Conservation (phyloP, 495 filamentous ascomycete species). For the Tuber brumale region DNA sequence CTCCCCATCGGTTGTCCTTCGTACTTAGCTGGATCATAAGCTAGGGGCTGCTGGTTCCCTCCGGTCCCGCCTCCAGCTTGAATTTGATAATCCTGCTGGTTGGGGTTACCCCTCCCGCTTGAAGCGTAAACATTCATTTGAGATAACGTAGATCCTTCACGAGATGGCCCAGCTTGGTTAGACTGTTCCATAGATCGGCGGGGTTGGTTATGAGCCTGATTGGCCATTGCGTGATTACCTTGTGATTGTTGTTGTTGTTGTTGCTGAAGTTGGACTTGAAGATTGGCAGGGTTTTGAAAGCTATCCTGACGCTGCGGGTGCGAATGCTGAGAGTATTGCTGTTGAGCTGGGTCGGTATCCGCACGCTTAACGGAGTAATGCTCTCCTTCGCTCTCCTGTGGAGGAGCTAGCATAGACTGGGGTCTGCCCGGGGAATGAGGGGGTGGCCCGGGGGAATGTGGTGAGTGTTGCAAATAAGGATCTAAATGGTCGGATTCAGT, state of each 20-base stretch:
- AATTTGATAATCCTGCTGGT: constrained; percentile 29
- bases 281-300: constrained; percentile 47
- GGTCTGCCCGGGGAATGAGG: constrained; percentile 26
- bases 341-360: constrained; percentile 17
- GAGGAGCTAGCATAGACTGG: constrained; percentile 39
- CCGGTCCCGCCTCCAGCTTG: constrained; percentile 17
- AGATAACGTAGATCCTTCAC: constrained; percentile 25
- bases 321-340: constrained; percentile 40
- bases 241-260: constrained; percentile 28
- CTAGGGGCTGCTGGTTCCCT: constrained; percentile 20
- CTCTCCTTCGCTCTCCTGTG: constrained; percentile 34
- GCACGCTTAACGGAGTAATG: constrained; percentile 18
- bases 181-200: constrained; percentile 30
- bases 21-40: constrained; percentile 40
- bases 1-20: constrained; percentile 35
- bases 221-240: constrained; percentile 26
- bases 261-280: constrained; percentile 42
- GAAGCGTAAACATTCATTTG: constrained; percentile 25
- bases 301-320: constrained; percentile 46
- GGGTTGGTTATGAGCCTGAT: constrained; percentile 18
- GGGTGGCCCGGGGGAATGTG: constrained; percentile 12
- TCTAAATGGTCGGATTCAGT: constrained; percentile 27
- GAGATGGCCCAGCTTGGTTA: constrained; percentile 24
- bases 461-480: constrained; percentile 33
- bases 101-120: constrained; percentile 17